Evolutionary conservation across 1,284 basidiomycete genomes (phyloP).

Genomic region (Leccinum solheimii): DNA sequence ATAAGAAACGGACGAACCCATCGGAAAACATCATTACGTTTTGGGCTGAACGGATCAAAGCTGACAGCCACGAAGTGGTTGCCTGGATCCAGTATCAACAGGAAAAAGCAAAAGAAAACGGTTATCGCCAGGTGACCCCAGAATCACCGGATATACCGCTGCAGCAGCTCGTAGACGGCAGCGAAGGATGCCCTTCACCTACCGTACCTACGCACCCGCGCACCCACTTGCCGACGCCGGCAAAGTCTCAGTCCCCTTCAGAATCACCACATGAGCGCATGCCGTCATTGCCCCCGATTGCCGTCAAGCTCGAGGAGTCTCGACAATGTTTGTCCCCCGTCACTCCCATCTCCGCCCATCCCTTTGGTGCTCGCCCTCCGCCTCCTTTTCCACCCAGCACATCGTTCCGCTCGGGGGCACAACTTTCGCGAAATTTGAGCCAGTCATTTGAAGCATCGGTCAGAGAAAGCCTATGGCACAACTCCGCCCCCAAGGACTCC

Average conservation of each 20-base stretch:
- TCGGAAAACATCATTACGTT: constrained; percentile 27
- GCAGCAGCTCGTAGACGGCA: background rate
- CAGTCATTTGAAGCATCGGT: constrained; percentile 11
- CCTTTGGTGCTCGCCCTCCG: constrained; percentile 7
- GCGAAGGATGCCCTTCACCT: constrained; percentile 20
- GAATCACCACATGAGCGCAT: constrained; percentile 15
- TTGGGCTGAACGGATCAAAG: constrained; percentile 28
- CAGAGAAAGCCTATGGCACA: constrained; percentile 11
- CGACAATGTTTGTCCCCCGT: constrained; percentile 8
- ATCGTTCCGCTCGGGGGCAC: background rate
- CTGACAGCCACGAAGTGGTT: constrained; percentile 20
- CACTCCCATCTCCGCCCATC: background rate
- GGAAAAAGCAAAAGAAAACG: constrained; percentile 23
- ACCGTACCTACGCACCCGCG: constrained; percentile 11
- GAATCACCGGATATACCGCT: constrained; percentile 17
- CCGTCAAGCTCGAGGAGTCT: constrained; percentile 28
- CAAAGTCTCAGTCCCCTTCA: constrained; percentile 26
- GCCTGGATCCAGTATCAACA: constrained; percentile 34
- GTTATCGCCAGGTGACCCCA: background rate
- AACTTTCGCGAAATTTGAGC: background rate
- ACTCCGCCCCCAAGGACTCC: background rate
- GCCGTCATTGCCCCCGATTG: constrained; percentile 33
- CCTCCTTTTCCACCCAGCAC: background rate
- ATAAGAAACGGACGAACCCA: constrained; percentile 20
- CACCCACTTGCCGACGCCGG: constrained; percentile 31